phyloP scores from a whole-genome alignment of 257 asterid species.

The Lycium barbarum region DNA sequence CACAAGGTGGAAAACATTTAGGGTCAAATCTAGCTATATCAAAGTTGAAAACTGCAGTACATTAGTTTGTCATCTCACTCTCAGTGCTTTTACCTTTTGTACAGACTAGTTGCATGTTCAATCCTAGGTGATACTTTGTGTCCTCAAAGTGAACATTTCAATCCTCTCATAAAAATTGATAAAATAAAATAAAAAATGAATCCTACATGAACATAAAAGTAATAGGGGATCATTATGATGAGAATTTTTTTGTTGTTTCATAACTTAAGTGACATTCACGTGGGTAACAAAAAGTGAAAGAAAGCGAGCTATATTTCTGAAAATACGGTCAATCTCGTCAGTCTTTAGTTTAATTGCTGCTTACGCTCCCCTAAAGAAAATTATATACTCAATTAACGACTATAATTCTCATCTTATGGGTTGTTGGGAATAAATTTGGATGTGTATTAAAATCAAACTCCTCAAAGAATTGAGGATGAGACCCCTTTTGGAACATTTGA shows the following conservation, averaged over 20 bases:
- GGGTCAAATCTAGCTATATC: neutral
- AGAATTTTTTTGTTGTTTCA: neutral
- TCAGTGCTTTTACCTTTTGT: neutral
- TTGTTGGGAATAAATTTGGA: neutral
- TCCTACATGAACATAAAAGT: neutral
- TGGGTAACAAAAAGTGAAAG: neutral
- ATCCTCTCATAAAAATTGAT: neutral
- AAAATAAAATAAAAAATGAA: neutral
- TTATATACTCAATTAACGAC: neutral
- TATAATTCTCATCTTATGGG: neutral
- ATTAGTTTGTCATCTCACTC: conserved; percentile 7
- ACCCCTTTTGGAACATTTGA: neutral
- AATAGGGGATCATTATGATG: neutral
- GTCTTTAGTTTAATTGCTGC: neutral
- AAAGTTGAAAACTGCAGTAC: neutral
- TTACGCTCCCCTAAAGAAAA: neutral
- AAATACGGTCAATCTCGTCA: neutral
- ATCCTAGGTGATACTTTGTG: conserved; percentile 16
- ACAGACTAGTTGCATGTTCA: conserved; percentile 13
- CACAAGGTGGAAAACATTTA: neutral
- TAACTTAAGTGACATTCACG: neutral
- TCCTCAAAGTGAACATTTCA: neutral
- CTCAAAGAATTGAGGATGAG: neutral
- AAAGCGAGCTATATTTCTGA: neutral
- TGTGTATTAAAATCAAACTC: neutral